A percentile compares a stretch with the other conserved stretches of the same genome.
phyloP scores from a whole-genome alignment of 768 basidiomycete genomes.

The Hericium coralloides region DNA sequence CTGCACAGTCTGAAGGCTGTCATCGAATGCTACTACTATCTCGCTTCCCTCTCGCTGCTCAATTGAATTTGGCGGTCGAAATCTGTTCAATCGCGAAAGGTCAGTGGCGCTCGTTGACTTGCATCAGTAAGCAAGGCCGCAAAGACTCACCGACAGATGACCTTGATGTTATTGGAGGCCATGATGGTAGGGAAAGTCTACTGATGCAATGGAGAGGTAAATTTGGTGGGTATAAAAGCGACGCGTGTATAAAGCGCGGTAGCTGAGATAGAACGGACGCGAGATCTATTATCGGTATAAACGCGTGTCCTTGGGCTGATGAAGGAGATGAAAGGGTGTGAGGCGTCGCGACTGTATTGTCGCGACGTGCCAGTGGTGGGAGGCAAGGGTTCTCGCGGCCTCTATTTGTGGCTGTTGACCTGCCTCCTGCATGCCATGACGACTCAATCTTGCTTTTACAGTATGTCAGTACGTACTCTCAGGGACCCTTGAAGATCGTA shows the following conservation, averaged over 20 bases:
- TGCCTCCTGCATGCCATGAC: not conserved
- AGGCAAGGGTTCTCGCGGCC: not conserved
- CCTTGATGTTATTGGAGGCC: constrained; percentile 87
- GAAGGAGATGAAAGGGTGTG: not conserved
- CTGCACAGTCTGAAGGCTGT: constrained; percentile 75
- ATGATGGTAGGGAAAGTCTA: constrained; percentile 44
- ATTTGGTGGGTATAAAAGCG: constrained; percentile 1
- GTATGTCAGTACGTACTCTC: not conserved
- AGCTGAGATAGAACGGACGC: not conserved
- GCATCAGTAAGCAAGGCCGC: constrained; percentile 4
- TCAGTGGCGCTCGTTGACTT: constrained; percentile 2
- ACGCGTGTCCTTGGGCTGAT: not conserved
- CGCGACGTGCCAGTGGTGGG: not conserved
- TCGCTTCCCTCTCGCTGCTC: constrained; percentile 84
- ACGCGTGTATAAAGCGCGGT: not conserved
- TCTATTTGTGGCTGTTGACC: not conserved
- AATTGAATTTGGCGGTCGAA: constrained; percentile 90
- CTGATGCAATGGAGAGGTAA: constrained; percentile 10
- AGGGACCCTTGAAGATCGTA: no score
- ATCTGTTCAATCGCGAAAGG: constrained; percentile 37
- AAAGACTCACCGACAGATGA: constrained; percentile 86
- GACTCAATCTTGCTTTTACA: no score
- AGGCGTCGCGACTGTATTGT: not conserved
- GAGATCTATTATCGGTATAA: not conserved
- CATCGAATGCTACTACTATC: constrained; percentile 83